phyloP scores from a whole-genome alignment of 2,329 filamentous ascomycete genomes.

The Amylocarpus encephaloides region DNA sequence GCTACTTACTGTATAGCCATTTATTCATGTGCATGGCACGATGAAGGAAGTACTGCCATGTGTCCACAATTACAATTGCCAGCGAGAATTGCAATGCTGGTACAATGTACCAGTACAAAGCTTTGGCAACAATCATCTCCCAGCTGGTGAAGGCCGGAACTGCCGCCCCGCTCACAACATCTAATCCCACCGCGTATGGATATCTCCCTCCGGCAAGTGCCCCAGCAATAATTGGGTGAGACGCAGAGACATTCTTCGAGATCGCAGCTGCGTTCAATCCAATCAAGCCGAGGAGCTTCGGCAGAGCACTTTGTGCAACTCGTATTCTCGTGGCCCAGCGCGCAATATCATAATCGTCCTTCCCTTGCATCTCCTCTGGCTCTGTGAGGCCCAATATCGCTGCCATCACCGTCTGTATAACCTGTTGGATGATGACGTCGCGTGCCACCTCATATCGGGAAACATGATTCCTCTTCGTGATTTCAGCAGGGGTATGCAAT shows the following conservation, averaged over 20 bases:
- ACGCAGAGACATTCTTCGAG: conserved; percentile 65
- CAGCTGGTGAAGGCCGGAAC: conserved; percentile 74
- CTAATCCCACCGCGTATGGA: conserved; percentile 57
- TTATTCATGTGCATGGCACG: conserved; percentile 96
- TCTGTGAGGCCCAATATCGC: conserved; percentile 65
- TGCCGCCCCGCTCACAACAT: conserved; percentile 43
- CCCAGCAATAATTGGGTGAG: conserved; percentile 68
- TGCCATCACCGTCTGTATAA: conserved; percentile 75
- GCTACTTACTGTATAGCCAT: conserved; percentile 81
- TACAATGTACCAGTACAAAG: conserved; percentile 72
- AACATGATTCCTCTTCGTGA: conserved; percentile 83
- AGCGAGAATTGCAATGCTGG: conserved; percentile 71
- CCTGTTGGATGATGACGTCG: conserved; percentile 86
- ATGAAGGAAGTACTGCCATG: conserved; percentile 98
- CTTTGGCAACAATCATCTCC: conserved; percentile 70
- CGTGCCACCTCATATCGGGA: conserved; percentile 77
- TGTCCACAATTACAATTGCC: conserved; percentile 75
- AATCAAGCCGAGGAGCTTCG: conserved; percentile 60
- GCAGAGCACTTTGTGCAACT: conserved; percentile 71
- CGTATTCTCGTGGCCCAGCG: conserved; percentile 84
- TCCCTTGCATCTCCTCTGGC: conserved; percentile 65
- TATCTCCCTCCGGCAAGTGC: conserved; percentile 76
- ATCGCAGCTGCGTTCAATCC: conserved; percentile 72
- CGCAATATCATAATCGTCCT: conserved; percentile 78
- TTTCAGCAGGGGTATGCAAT: conserved; percentile 89